Conservation (phyloP, 2,329 filamentous ascomycete genomes). For the Fusarium circinatum region DNA sequence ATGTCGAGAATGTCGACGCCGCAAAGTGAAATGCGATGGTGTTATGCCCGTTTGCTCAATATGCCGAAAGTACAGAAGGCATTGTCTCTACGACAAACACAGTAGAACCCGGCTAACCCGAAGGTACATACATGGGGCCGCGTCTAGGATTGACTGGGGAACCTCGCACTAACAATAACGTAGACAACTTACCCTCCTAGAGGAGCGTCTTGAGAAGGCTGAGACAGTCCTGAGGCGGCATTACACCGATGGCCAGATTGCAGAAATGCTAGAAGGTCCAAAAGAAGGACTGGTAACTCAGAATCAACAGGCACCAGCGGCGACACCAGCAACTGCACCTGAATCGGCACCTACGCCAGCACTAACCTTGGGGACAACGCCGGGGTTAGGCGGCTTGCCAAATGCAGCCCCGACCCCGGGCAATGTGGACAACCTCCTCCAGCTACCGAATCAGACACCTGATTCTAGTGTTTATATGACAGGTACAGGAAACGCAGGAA, state of each 20-base stretch:
- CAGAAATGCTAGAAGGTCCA: constrained; percentile 25
- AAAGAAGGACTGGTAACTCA: constrained; percentile 11
- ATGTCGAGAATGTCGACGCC: constrained; percentile 31
- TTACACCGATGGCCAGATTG: constrained; percentile 33
- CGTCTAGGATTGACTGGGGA: background rate
- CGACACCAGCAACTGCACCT: background rate
- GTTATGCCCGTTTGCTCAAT: constrained; percentile 31
- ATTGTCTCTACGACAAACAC: constrained; percentile 32
- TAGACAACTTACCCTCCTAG: constrained; percentile 34
- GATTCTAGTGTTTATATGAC: constrained; percentile 9
- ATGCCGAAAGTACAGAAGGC: constrained; percentile 26
- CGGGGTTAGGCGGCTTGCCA: constrained; percentile 15
- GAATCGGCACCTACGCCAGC: constrained; percentile 5
- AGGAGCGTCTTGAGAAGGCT: constrained; percentile 35
- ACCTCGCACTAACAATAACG: background rate
- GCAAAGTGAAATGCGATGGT: constrained; percentile 32
- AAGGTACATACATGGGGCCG: constrained; percentile 7
- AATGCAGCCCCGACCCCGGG: background rate
- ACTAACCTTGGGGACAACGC: background rate
- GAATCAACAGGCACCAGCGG: background rate
- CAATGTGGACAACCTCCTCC: constrained; percentile 9
- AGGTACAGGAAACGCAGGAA: constrained; percentile 1
- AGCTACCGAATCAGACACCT: constrained; percentile 7
- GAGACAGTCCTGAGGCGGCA: constrained; percentile 32
- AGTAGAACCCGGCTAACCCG: constrained; percentile 27